Evolutionary conservation across 1,139 yeast genomes (phyloP), one percentile per base, ranked within the genome.

Genomic region (Protomyces lactucae-debilis): DNA sequence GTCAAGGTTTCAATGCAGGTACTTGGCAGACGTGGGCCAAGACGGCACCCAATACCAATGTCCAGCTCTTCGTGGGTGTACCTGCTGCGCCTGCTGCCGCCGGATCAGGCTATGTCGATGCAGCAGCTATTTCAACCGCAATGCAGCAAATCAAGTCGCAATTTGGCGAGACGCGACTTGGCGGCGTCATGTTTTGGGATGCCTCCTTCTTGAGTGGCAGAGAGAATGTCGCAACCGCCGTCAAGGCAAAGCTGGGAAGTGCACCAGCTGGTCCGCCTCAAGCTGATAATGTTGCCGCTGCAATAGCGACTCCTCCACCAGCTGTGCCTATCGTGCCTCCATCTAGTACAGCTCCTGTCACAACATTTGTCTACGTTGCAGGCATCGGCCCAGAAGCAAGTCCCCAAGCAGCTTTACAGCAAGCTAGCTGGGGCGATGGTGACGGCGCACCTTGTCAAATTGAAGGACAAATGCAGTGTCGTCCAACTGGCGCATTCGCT

Each of bases 11-110:
- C 80, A 93, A 92, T 79, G 91, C 87, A 86, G 87, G 85, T 70
- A 83, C 88, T 23, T 92, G 99, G 99, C 80, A 81, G 59, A 76
- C 81, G 54, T 90, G 77, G 74, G 97, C 96, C 57, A 70, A 78
- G 55, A 81, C 91, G 52, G 89, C 95, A 70, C 72, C 73, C 28
- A 90, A 91, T 78, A 79, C 79, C 69, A 75, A 83, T 70, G 82
- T 85, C 60, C 82, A 82, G 74, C 72, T 86, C 66, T 87, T 74
- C 71, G 77, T 88, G 64, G 95, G 96, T 60, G 81, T 88, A 57
- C 92, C 96, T 39, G 95, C 88, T 46, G 77, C 87, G 52, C 65
- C 80, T 10, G 71, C 82, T 54, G 90, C 91, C 66, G 93, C 95
- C 9, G 23, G 43, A 12, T 32, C 48, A n/a, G 64, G 61, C 14